Evolutionary conservation across 768 basidiomycete genomes (phyloP), one percentile per base, ranked within the genome.

Genomic region (Sutorius australiensis): DNA sequence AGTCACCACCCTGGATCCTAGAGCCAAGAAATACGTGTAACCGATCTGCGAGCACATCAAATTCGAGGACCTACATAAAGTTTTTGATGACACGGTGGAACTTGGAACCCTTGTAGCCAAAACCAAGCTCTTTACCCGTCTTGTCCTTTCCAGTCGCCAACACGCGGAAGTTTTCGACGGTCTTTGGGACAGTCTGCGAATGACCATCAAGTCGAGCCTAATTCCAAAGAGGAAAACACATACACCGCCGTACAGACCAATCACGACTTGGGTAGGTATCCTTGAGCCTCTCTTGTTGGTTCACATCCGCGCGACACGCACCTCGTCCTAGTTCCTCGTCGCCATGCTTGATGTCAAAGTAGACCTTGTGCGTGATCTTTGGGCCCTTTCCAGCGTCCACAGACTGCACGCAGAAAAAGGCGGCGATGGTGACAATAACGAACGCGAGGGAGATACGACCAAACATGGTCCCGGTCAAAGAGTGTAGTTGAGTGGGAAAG

Each of bases 1-100:
- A 99, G 75, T 98, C 95, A 74, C 95, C 95, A 64, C 95, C 95
- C 75, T 98, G 95, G 62, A 95, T 93, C 91, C 90, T 91, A 56
- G 33, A 27, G 17, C n/a, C 8, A 60, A 53, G 31, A 37, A 46
- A 24, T 9, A 32, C 5, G 9, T 54, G 39, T 53, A 9, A 58
- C 11, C 28, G 27, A 32, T 7, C 12, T 4, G 32, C 5, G 14
- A 24, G 36, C 11, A 33, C 6, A 8, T 6, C 5, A 24, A 6
- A 46, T 24, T 17, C 40, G 33, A 37, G 13, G 31, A 63, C 81
- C 62, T 50, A 86, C 93, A 95, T 95, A 73, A 95, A 95, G 63
- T 89, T 77, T 73, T 92, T 90, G 70, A 97, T 95, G 56, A 98
- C 83, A 67, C 95, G 88, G 75, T 99, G 95, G 84, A 99, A 99